These are phyloP conservation scores for Liriodendron chinense DNA, from an alignment of 164 flowering plant genomes.

Conservation along the genomic window DNA sequence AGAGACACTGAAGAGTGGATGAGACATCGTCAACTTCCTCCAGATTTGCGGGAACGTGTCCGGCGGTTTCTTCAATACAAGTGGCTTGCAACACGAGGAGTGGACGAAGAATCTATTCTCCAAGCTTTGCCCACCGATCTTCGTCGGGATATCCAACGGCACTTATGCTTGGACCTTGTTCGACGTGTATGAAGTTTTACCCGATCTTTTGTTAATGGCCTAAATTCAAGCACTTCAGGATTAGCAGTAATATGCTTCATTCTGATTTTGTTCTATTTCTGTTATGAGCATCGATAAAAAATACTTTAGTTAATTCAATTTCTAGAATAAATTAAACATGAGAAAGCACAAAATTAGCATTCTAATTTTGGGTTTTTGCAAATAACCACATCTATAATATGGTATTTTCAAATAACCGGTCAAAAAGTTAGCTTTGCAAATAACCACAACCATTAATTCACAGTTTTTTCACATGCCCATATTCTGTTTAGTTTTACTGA, in stretches of 20 bases:
- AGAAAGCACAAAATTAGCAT: no score
- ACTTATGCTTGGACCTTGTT: slow-evolving; percentile 91
- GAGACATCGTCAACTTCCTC: slow-evolving; percentile 94
- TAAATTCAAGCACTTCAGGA: not conserved
- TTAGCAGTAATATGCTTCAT: not conserved
- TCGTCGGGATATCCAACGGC: slow-evolving; percentile 87
- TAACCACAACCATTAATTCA: no score
- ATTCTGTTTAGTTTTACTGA: no score
- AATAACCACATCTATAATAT: no score
- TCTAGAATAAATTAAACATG: no score
- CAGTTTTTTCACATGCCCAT: no score
- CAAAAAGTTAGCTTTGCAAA: no score
- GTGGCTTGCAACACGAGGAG: slow-evolving; percentile 97
- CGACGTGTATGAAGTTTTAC: slow-evolving; percentile 57
- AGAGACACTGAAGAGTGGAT: slow-evolving; percentile 99
- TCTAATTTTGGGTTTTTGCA: no score
- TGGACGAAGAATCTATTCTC: slow-evolving; percentile 76
- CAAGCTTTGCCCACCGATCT: slow-evolving; percentile 80
- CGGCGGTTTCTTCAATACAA: slow-evolving; percentile 88
- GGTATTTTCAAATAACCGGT: no score
- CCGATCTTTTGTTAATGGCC: not conserved
- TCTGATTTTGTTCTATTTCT: not conserved
- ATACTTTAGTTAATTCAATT: no score
- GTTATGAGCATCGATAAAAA: not conserved
- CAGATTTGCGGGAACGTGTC: slow-evolving; percentile 68